Conservation (phyloP, 2,329 filamentous ascomycete genomes). For the Chaetomium sp. region DNA sequence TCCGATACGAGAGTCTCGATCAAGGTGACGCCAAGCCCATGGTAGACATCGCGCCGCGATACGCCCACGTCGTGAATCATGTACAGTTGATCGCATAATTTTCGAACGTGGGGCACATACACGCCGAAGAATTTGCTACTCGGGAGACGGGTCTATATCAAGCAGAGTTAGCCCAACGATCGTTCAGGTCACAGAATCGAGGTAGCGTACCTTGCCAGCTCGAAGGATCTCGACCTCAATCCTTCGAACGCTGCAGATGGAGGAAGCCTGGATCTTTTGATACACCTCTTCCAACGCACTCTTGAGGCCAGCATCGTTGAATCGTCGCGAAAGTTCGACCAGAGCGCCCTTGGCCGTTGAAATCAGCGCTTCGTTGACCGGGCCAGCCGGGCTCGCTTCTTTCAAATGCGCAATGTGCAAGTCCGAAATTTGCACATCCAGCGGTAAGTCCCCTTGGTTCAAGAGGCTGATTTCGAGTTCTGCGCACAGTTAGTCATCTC, state of each 20-base stretch:
- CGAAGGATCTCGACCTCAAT: conserved; percentile 47
- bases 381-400: conserved; percentile 26
- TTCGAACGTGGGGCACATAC: conserved; percentile 37
- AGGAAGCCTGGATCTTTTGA: conserved; percentile 31
- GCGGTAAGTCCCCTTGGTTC: conserved; percentile 24
- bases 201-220: conserved; percentile 40
- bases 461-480: conserved; percentile 43
- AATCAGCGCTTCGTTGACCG: conserved; percentile 29
- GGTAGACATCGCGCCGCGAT: conserved; percentile 35
- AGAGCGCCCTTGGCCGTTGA: conserved; percentile 34
- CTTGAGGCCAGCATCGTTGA: conserved; percentile 29
- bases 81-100: conserved; percentile 41
- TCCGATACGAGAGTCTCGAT: conserved; percentile 35
- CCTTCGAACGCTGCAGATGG: conserved; percentile 37
- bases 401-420: conserved; percentile 38
- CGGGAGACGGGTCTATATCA: conserved; percentile 33
- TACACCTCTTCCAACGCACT: conserved; percentile 32
- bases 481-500: conserved; percentile 22
- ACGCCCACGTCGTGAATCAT: conserved; percentile 25
- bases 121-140: conserved; percentile 33
- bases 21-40: conserved; percentile 36
- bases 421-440: conserved; percentile 34
- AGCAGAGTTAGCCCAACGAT: neutral
- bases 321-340: conserved; percentile 31
- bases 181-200: neutral